phyloP scores from a whole-genome alignment of 257 asterid genomes.

The Salvia rosmarinus region DNA sequence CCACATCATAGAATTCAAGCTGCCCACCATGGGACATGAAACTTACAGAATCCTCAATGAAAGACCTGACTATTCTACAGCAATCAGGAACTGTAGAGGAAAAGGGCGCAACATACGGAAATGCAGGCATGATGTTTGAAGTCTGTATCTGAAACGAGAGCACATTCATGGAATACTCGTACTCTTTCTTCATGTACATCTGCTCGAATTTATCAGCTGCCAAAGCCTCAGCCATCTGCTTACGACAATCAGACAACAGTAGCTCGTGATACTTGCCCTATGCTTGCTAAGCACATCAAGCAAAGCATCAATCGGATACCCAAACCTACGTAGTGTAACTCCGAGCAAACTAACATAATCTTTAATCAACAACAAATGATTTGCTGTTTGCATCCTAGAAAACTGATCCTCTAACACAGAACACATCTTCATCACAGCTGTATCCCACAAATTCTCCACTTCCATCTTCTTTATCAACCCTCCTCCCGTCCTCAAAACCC shows the following conservation, averaged over 20 bases:
- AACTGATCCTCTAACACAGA: conserved; percentile 96
- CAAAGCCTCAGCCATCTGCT: conserved; percentile 85
- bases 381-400: conserved; percentile 97
- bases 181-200: conserved; percentile 98
- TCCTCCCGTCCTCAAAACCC: conserved; percentile 91
- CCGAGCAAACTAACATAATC: conserved; percentile 97
- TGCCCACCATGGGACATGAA: conserved; percentile 96
- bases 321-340: conserved; percentile 83
- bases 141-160: conserved; percentile 92
- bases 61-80: conserved; percentile 92
- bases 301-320: conserved; percentile 87
- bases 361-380: conserved; percentile 91
- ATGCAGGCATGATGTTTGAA: conserved; percentile 91
- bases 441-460: conserved; percentile 96
- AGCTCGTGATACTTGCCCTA: conserved; percentile 93
- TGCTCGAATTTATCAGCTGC: conserved; percentile 94
- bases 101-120: conserved; percentile 93
- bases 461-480: conserved; percentile 81
- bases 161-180: conserved; percentile 90
- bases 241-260: conserved; percentile 84
- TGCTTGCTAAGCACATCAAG: conserved; percentile 94
- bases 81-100: conserved; percentile 95
- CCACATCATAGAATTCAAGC: conserved; percentile 86
- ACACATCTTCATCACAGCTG: conserved; percentile 95
- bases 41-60: conserved; percentile 91